phyloP scores from a whole-genome alignment of 2,329 filamentous ascomycete genomes.

The Sphaerostilbella broomeana region DNA sequence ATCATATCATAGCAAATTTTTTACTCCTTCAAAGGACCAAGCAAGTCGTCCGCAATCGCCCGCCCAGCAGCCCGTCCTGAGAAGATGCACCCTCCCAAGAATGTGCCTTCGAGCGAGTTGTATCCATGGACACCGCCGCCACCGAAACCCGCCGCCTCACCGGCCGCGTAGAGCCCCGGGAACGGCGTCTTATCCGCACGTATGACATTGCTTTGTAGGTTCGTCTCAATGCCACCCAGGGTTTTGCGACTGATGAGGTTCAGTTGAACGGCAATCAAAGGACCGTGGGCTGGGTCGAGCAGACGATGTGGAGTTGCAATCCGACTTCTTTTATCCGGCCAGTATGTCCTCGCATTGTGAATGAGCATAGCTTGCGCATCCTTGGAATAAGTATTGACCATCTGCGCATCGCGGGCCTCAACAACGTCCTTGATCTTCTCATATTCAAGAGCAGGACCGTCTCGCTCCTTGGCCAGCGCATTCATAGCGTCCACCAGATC shows the following conservation, averaged over 20 bases:
- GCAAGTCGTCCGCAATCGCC: constrained; percentile 44
- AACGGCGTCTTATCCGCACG: constrained; percentile 41
- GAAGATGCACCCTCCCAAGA: constrained; percentile 57
- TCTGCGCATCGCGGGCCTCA: constrained; percentile 48
- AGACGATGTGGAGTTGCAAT: constrained; percentile 49
- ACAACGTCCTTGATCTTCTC: constrained; percentile 40
- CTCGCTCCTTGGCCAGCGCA: constrained; percentile 39
- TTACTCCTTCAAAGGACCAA: constrained; percentile 5
- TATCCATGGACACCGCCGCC: constrained; percentile 58
- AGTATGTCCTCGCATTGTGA: constrained; percentile 49
- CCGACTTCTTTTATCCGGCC: constrained; percentile 45
- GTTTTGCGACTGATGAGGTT: constrained; percentile 57
- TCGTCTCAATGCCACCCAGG: constrained; percentile 53
- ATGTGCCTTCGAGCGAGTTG: constrained; percentile 55
- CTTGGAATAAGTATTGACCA: constrained; percentile 51
- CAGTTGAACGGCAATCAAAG: constrained; percentile 54
- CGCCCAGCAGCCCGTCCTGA: constrained; percentile 51
- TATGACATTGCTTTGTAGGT: constrained; percentile 51
- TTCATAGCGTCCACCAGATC: constrained; percentile 55
- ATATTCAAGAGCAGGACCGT: constrained; percentile 42
- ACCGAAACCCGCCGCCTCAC: constrained; percentile 55
- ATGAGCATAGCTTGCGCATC: constrained; percentile 58
- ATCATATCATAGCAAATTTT: too few relatives aligned
- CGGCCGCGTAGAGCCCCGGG: constrained; percentile 52
- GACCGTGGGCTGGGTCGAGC: constrained; percentile 48